Conservation (phyloP, 805 yeast genomes). For the Kazachstania martiniae region DNA sequence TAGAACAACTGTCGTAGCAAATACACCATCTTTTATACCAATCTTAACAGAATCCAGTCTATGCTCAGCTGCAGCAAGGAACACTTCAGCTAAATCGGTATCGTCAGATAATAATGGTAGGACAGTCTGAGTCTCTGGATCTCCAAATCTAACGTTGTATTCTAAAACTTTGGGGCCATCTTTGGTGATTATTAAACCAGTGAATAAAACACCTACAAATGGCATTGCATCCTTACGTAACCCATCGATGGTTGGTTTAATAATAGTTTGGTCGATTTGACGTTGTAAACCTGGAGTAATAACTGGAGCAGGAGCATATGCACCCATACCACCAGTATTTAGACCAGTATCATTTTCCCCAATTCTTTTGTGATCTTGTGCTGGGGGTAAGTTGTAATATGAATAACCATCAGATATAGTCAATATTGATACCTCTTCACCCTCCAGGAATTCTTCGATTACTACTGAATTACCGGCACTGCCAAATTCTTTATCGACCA, state of each 20-base stretch:
- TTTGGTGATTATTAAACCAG: conserved; percentile 87
- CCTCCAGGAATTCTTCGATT: conserved; percentile 90
- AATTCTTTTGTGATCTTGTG: conserved; percentile 95
- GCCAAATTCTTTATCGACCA: conserved; percentile 86
- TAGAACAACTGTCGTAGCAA: conserved; percentile 86
- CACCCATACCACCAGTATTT: conserved; percentile 99
- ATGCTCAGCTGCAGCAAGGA: conserved; percentile 90
- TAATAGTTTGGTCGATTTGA: conserved; percentile 60
- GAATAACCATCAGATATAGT: conserved; percentile 93
- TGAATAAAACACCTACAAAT: conserved; percentile 89
- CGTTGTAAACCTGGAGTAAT: conserved; percentile 68
- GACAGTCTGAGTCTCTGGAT: conserved; percentile 97
- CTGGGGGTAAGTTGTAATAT: conserved; percentile 83
- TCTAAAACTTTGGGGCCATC: conserved; percentile 90
- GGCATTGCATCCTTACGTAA: conserved; percentile 94
- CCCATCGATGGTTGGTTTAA: conserved; percentile 89
- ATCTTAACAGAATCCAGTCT: conserved; percentile 74
- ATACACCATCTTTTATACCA: conserved; percentile 43
- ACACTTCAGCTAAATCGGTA: conserved; percentile 87
- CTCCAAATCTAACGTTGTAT: conserved; percentile 97
- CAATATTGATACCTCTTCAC: conserved; percentile 90
- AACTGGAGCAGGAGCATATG: conserved; percentile 95
- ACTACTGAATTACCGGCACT: conserved; percentile 91
- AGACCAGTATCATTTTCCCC: conserved; percentile 90
- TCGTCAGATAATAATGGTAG: conserved; percentile 71